A percentile compares a stretch with the other conserved stretches of the same genome.
Conservation (phyloP, 2,329 filamentous ascomycete genomes). For the Fusarium sp. region DNA sequence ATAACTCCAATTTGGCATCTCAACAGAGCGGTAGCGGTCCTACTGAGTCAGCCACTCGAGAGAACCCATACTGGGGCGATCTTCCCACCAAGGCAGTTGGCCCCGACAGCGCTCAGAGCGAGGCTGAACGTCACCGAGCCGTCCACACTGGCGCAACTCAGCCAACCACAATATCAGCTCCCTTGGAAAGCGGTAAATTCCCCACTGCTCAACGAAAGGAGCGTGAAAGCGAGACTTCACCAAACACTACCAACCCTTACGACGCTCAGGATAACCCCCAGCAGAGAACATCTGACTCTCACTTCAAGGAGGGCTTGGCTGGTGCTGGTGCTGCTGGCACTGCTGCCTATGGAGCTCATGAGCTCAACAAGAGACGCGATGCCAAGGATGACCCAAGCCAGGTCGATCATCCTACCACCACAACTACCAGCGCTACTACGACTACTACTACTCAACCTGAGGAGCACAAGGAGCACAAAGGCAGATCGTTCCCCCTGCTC, state of each 20-base stretch:
- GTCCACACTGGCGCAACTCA: conserved; percentile 1
- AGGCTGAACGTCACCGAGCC: conserved; percentile 11
- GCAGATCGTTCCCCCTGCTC: conserved; percentile 28
- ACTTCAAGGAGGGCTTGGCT: conserved; percentile 15
- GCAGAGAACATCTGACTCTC: conserved; percentile 14
- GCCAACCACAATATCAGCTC: conserved; percentile 2
- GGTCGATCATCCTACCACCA: neutral
- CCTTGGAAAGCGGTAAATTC: conserved; percentile 11
- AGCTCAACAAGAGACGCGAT: conserved; percentile 8
- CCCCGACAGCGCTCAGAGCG: conserved; percentile 26
- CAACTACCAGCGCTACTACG: too few relatives aligned
- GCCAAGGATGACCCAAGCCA: neutral
- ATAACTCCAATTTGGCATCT: neutral
- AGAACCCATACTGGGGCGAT: conserved; percentile 39
- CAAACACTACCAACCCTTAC: conserved; percentile 2
- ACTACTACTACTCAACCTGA: neutral
- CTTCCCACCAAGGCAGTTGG: conserved; percentile 26
- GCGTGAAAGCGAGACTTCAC: neutral
- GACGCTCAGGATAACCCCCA: neutral
- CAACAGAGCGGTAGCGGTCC: neutral
- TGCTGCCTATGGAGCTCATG: conserved; percentile 16
- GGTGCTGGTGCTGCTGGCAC: conserved; percentile 5
- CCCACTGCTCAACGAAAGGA: neutral
- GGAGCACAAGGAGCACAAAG: conserved; percentile 15
- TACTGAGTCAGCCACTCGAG: conserved; percentile 8